Base-by-base conservation (phyloP, 805 yeast species). In the Cyberlindnera americana region DNA sequence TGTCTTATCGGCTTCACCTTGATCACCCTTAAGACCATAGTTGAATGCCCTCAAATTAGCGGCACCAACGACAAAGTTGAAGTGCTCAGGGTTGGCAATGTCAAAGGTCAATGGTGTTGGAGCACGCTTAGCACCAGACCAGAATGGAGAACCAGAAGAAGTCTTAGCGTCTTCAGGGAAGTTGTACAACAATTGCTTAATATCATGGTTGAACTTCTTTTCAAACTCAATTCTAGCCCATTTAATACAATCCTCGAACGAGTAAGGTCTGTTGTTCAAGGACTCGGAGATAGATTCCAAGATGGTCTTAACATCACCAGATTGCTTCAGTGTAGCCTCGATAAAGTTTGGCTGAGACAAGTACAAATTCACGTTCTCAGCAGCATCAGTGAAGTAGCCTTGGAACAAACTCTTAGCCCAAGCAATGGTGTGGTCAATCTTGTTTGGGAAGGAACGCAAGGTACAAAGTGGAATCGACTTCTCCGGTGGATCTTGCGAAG, bases 401-500 rank as follows among this genome's bases (percentile, higher is more conserved):
- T 85, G 93, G 74, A 93, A 93, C 59, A 88, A 72, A 15, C 89
- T 81, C 67, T 95, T 95, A 13, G 98, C 95, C 99, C 99, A 93
- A 6, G 99, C 98, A 66, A 93, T 93, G 1, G 99, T 93, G 60
- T 93, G 99, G 61, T 93, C 99, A 55, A 93, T 93, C 66, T 91
- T 91, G 65, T 89, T 86, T 41, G 99, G 99, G 82, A 93, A 93
- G 4, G 96, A 86, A 66, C 98, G 81, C 60, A 93, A 73, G 3
- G 99, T 93, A 75, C 99, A 93, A 57, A 93, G 73, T 23, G 99
- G 99, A 57, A 93, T 90, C 4, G 96, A 81, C 66, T 89, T 89
- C 70, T 93, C 99, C 27, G 99, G 99, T 31, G 99, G 99, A 66
- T 93, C 99, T 62, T 88, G 95, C 11, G 96, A 86, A 2, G 96